Conservation (phyloP, 345 rosid genomes). For the Rhizophora mangle region DNA sequence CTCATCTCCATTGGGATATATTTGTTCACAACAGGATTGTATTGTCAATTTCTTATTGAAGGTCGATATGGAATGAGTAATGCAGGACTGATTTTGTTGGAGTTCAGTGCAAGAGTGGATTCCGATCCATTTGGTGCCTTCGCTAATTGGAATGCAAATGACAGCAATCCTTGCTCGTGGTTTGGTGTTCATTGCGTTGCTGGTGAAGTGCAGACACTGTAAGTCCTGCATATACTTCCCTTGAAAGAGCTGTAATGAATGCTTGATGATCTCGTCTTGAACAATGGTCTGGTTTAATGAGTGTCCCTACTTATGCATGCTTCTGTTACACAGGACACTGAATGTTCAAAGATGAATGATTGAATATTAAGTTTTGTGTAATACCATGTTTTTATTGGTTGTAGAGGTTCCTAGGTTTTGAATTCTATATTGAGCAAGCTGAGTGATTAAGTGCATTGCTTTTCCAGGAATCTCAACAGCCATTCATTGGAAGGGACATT, state of each 20-base stretch:
- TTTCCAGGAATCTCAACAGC: slow-evolving; percentile 59
- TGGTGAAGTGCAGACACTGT: slow-evolving; percentile 73
- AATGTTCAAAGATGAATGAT: background rate
- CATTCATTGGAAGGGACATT: slow-evolving; percentile 65
- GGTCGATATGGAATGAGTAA: slow-evolving; percentile 19
- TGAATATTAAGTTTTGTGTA: background rate
- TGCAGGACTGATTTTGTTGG: slow-evolving; percentile 67
- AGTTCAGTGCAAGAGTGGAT: slow-evolving; percentile 53
- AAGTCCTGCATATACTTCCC: slow-evolving; percentile 33
- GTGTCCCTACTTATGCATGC: background rate
- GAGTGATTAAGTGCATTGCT: background rate
- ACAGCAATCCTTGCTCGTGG: slow-evolving; percentile 65
- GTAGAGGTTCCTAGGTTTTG: background rate
- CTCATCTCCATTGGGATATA: background rate
- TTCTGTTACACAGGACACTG: background rate
- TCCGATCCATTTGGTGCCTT: slow-evolving; percentile 72
- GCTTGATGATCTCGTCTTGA: background rate
- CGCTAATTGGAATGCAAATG: slow-evolving; percentile 58
- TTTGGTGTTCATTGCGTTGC: slow-evolving; percentile 64
- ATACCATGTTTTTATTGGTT: background rate
- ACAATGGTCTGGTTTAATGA: background rate
- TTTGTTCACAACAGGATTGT: background rate
- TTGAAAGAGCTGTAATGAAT: background rate
- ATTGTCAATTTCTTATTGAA: background rate
- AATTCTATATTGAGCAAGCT: background rate